These are phyloP conservation scores for Brassica cretica DNA, from an alignment of 345 rosid species.

Conservation along the genomic window DNA sequence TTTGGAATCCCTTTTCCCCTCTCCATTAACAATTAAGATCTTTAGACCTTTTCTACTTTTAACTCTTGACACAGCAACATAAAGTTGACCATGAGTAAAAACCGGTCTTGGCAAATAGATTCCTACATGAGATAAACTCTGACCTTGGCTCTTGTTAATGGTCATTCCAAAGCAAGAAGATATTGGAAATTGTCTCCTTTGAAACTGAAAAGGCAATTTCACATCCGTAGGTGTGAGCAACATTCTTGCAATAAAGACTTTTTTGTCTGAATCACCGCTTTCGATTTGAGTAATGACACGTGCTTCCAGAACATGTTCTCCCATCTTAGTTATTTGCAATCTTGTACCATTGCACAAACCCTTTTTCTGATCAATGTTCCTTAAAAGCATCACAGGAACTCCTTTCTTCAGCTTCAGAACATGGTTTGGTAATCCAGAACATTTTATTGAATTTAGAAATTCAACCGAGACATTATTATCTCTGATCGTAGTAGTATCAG, in stretches of 20 bases:
- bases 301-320: not conserved
- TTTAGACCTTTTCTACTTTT: not conserved
- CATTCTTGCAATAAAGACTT: not conserved
- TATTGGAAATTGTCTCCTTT: not conserved
- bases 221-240: not conserved
- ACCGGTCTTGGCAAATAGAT: too few species aligned
- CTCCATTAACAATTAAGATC: not conserved
- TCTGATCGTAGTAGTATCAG: not conserved
- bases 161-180: slow-evolving; percentile 3
- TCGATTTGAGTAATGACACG: not conserved
- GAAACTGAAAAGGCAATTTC: not conserved
- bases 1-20: not conserved
- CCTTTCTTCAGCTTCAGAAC: not conserved
- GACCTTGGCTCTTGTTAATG: not conserved
- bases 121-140: too few species aligned
- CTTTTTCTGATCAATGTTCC: not conserved
- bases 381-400: not conserved
- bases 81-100: too few species aligned
- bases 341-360: not conserved
- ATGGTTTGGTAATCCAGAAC: not conserved
- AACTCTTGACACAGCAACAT: too few species aligned
- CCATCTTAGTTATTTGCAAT: not conserved
- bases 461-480: not conserved
- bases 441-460: not conserved
- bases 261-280: not conserved